phyloP scores from a whole-genome alignment of 805 yeast species.

The Starmerella sirachaensis region DNA sequence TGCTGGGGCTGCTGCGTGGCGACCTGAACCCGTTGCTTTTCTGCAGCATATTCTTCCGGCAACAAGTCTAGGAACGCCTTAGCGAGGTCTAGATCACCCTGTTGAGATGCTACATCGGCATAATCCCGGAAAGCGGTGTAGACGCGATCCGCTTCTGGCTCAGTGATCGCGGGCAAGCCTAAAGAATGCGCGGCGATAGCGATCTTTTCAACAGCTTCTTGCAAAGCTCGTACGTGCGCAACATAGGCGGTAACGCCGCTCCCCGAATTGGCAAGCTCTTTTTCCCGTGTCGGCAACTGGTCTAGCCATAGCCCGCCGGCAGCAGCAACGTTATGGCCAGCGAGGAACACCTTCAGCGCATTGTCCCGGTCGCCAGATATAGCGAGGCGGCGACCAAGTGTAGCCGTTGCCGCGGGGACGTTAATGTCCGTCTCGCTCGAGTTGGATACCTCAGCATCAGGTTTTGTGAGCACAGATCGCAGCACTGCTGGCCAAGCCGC shows the following conservation, averaged over 20 bases:
- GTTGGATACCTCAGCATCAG: not conserved
- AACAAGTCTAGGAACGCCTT: constrained; percentile 52
- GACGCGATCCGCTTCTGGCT: constrained; percentile 34
- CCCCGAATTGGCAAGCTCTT: constrained; percentile 28
- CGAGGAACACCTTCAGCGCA: constrained; percentile 67
- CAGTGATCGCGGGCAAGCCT: constrained; percentile 19
- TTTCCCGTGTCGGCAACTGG: constrained; percentile 47
- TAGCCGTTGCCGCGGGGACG: constrained; percentile 20
- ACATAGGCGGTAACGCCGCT: constrained; percentile 56
- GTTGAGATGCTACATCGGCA: constrained; percentile 63
- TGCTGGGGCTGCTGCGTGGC: constrained; percentile 38
- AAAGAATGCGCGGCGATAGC: constrained; percentile 43
- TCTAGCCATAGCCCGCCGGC: constrained; percentile 73
- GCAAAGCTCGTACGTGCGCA: constrained; percentile 72
- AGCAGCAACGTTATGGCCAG: constrained; percentile 70
- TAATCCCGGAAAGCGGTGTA: constrained; percentile 66
- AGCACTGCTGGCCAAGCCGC: constrained; percentile 75
- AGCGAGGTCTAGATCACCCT: constrained; percentile 78
- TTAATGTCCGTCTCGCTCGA: constrained; percentile 4
- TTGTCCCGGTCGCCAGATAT: constrained; percentile 45
- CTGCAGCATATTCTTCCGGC: constrained; percentile 55
- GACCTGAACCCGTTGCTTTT: constrained; percentile 64
- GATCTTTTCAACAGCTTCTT: constrained; percentile 72
- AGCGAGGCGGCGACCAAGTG: constrained; percentile 66
- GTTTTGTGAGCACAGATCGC: constrained; percentile 33